Conservation (phyloP, 805 yeast genomes). For the Lipomyces sp. region DNA sequence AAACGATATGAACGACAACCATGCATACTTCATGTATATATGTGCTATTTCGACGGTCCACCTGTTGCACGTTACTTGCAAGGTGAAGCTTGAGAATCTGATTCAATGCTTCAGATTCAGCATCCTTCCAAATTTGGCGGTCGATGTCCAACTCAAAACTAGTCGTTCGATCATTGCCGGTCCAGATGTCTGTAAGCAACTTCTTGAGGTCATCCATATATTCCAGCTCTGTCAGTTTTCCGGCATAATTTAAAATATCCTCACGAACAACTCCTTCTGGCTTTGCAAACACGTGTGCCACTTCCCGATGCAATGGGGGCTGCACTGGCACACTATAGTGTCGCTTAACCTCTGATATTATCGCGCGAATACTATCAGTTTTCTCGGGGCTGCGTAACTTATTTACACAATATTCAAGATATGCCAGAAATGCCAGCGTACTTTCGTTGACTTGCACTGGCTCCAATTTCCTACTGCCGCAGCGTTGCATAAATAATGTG, state of each 20-base stretch:
- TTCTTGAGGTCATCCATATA: slow-evolving; percentile 30
- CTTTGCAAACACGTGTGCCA: slow-evolving; percentile 16
- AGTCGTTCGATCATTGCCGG: not conserved
- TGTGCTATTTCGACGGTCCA: slow-evolving; percentile 2
- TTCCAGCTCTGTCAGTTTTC: slow-evolving; percentile 17
- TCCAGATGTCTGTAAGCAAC: slow-evolving; percentile 12
- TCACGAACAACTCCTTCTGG: slow-evolving; percentile 13
- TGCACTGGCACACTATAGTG: slow-evolving; percentile 9
- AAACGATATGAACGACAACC: not conserved
- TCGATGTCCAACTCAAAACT: slow-evolving; percentile 48
- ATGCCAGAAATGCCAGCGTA: slow-evolving; percentile 22
- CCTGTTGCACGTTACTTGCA: slow-evolving; percentile 13
- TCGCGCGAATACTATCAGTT: slow-evolving; percentile 8
- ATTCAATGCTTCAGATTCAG: slow-evolving; percentile 46
- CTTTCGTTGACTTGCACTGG: slow-evolving; percentile 4
- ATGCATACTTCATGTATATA: slow-evolving; percentile 27
- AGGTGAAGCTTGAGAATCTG: slow-evolving; percentile 41
- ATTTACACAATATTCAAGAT: slow-evolving; percentile 16
- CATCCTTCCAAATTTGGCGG: slow-evolving; percentile 52
- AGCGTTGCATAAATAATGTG: slow-evolving; percentile 12
- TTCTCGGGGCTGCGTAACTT: slow-evolving; percentile 18
- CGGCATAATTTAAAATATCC: slow-evolving; percentile 15
- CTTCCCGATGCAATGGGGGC: slow-evolving; percentile 17
- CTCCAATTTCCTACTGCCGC: not conserved
- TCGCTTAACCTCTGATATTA: slow-evolving; percentile 3